Base-by-base conservation (phyloP, 345 rosid genomes). In the Geranium brycei region DNA sequence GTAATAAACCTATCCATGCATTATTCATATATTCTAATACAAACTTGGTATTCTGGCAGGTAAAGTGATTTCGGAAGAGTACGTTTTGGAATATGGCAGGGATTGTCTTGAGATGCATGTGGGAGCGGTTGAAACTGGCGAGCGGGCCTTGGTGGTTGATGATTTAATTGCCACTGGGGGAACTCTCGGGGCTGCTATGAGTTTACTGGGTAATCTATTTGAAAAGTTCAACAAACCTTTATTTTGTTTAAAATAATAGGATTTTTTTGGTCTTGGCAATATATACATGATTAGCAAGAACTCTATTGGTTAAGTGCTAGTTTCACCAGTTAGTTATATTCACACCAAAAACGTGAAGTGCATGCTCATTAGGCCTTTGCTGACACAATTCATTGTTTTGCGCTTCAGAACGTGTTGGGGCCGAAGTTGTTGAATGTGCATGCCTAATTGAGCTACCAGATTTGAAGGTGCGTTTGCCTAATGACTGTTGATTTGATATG, bases 91-190 rank as follows among this genome's bases (percentile, higher is more conserved):
- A 72, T 90, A 90, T 17, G 99, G 99, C 66, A 83, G 75, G 57
- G 97, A 90, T 66, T 81, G 99, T 56, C 86, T 93, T 55, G 87
- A 86, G 78, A 90, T 93, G 92, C 96, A 93, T 65, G 86, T 90
- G 6, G 96, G 99, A 72, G 97, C 97, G 1, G 88, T 88, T 23
- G 79, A 78, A 73, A 63, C 85, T 0, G 86, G 85, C 2, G 99
- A 93, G 40, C 85, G 83, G 19, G 97, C 85, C 63, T 70, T 93
- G 77, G 91, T 93, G 55, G 95, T 93, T 15, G 99, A 88, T 69
- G 99, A 90, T 71, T 72, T 90, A 31, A 80, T 93, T 59, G 99
- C 99, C 15, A 93, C 99, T 16, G 99, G 99, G 0, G 97, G 99
- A 66, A 90, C 99, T 60, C 88, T 90, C 17, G 80, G 92, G 55